Evolutionary conservation across 352 stramenopile species (phyloP).

Genomic region (Pythium plurisporium): DNA sequence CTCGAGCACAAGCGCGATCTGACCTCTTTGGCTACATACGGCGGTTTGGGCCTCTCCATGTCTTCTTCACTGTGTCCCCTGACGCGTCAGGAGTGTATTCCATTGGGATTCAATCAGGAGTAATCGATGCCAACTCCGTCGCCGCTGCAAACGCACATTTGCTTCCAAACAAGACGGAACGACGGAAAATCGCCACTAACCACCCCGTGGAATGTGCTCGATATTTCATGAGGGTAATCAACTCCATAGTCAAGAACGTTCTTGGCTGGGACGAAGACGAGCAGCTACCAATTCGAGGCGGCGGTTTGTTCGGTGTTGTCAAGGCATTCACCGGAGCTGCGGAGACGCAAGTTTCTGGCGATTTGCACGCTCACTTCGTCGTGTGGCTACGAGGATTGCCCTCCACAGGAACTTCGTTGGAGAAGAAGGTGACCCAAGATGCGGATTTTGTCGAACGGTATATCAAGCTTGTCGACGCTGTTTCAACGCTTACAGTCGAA

Average conservation of each 20-base stretch:
- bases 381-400: background rate
- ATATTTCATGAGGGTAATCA: background rate
- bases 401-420: background rate
- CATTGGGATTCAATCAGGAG: constrained; percentile 12
- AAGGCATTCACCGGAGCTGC: background rate
- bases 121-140: background rate
- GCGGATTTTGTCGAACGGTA: background rate
- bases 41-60: constrained; percentile 21
- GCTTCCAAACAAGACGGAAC: constrained; percentile 8
- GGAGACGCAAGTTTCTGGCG: background rate
- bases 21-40: constrained; percentile 27
- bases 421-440: background rate
- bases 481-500: background rate
- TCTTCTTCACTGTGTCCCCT: constrained; percentile 27
- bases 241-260: background rate
- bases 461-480: background rate
- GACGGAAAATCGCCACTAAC: constrained; percentile 6
- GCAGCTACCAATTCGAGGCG: background rate
- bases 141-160: constrained; percentile 10
- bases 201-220: constrained; percentile 21
- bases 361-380: constrained; percentile 1
- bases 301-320: background rate
- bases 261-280: background rate
- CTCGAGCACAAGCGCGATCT: constrained; percentile 8
- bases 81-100: constrained; percentile 15